Conservation (phyloP, 345 rosid species). For the Euphorbia tirucalli region DNA sequence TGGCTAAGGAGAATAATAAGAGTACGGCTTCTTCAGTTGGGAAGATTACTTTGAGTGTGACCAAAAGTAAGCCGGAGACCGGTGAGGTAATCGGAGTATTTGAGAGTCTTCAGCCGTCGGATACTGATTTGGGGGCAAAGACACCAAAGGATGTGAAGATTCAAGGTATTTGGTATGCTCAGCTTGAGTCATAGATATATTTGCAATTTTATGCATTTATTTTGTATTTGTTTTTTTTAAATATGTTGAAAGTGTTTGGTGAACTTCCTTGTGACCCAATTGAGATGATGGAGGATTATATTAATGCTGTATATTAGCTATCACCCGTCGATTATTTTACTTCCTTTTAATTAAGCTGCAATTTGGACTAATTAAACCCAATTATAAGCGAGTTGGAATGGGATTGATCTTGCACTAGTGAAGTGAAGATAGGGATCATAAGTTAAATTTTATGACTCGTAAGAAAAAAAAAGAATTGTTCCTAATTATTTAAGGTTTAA, state of each 20-base stretch:
- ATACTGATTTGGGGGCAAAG: constrained; percentile 96
- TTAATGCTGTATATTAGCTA: constrained; percentile 32
- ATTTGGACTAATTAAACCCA: too few species aligned
- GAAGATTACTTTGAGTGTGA: constrained; percentile 77
- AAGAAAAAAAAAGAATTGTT: too few species aligned
- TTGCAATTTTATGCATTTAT: constrained; percentile 19
- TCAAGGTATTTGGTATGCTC: constrained; percentile 95
- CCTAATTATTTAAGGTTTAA: too few species aligned
- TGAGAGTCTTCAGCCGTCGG: constrained; percentile 97
- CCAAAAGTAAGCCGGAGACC: constrained; percentile 78
- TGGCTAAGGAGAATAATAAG: constrained; percentile 77
- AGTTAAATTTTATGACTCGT: too few species aligned
- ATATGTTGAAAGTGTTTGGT: constrained; percentile 32
- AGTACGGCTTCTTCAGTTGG: constrained; percentile 63
- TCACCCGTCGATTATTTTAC: neutral
- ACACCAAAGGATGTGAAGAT: constrained; percentile 94
- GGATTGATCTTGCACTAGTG: too few species aligned
- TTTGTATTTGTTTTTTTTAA: constrained; percentile 36
- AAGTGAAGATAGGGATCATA: too few species aligned
- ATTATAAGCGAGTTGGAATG: too few species aligned
- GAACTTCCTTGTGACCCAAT: constrained; percentile 28
- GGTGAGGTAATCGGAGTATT: constrained; percentile 95
- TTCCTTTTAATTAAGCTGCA: too few species aligned
- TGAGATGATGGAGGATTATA: constrained; percentile 23
- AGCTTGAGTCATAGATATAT: constrained; percentile 58